Base-by-base conservation (phyloP, 352 stramenopile species). In the Globisporangium recalcitrans region DNA sequence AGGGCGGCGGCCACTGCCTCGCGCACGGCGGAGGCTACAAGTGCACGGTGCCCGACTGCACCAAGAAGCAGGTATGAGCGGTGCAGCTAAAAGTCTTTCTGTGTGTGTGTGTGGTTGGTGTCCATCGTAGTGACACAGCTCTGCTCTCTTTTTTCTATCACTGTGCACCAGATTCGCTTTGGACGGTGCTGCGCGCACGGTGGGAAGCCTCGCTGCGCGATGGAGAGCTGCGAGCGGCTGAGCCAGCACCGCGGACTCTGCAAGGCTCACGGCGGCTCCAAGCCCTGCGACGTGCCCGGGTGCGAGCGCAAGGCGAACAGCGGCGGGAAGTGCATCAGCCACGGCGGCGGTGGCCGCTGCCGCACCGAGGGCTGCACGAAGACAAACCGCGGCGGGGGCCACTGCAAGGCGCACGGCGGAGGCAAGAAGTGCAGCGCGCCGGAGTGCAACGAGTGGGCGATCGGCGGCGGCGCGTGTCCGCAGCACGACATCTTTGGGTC, bases 351-450 rank as follows among this genome's bases (percentile, higher is more conserved):
- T 24, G 75, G 80, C 0, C 72, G 72, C 21, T 95, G 85, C 69
- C 85, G 84, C 63, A 75, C 72, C 0, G 73, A 89, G 6, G 78
- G 68, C 4, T 95, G 85, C 55, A 59, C 72, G 13, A 91, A 91
- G 63, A 84, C 82, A n/a, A 88, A 91, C 55, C 82, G 85, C 21
- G 85, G 85, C 11, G 85, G 85, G 38, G 83, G 83, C 26, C 84
- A 81, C 62, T 94, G 85, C 70, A 91, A 91, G 52, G 78, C 73
- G 3, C 85, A 94, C 56, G 85, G 85, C 52, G 85, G 85, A 13
- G 85, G 85, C 24, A 91, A 90, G 68, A 91, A 91, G 67, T 94
- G 85, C 55, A 68, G 66, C 4, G 66, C 72, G 1, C 62, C 76
- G 2, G 69, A 59, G 31, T 94, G 85, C 71, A 83, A 81, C 64